phyloP scores from a whole-genome alignment of 1,284 basidiomycete genomes.

The Leccinum subspadiceum region DNA sequence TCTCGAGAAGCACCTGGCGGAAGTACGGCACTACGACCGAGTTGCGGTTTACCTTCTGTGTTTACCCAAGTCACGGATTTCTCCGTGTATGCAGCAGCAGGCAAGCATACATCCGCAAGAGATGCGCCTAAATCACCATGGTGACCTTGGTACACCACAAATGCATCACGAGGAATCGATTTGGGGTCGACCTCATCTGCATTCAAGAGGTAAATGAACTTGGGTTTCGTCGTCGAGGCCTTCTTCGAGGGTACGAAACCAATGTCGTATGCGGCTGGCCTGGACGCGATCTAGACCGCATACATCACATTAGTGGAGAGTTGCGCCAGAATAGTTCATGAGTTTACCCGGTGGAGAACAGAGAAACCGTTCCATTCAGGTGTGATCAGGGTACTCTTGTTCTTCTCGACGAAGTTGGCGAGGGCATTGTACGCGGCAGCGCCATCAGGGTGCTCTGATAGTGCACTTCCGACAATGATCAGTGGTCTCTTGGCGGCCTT shows the following conservation, averaged over 20 bases:
- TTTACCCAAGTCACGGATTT: constrained; percentile 96
- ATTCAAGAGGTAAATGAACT: constrained; percentile 97
- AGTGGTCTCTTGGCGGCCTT: constrained; percentile 90
- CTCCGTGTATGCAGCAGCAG: constrained; percentile 95
- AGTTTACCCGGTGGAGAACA: constrained; percentile 80
- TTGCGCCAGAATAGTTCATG: background rate
- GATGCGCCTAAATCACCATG: constrained; percentile 97
- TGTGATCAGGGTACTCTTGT: constrained; percentile 76
- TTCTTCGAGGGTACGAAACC: constrained; percentile 87
- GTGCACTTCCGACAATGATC: constrained; percentile 89
- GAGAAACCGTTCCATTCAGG: constrained; percentile 97
- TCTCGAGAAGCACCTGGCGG: constrained; percentile 93
- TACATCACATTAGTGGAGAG: constrained; percentile 23
- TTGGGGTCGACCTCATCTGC: constrained; percentile 92
- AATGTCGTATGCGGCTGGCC: constrained; percentile 93
- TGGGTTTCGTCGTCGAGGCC: constrained; percentile 77
- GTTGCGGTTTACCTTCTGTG: constrained; percentile 92
- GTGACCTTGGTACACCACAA: constrained; percentile 99
- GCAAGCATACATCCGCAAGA: constrained; percentile 94
- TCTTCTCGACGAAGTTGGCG: constrained; percentile 77
- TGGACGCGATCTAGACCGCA: constrained; percentile 68
- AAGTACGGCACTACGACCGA: constrained; percentile 91
- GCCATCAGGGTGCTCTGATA: constrained; percentile 87
- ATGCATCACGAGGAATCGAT: constrained; percentile 91
- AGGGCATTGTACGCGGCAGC: constrained; percentile 78